These are phyloP conservation scores for Sugiyamaella valdiviana DNA, from an alignment of 805 yeast genomes.

Conservation along the genomic window DNA sequence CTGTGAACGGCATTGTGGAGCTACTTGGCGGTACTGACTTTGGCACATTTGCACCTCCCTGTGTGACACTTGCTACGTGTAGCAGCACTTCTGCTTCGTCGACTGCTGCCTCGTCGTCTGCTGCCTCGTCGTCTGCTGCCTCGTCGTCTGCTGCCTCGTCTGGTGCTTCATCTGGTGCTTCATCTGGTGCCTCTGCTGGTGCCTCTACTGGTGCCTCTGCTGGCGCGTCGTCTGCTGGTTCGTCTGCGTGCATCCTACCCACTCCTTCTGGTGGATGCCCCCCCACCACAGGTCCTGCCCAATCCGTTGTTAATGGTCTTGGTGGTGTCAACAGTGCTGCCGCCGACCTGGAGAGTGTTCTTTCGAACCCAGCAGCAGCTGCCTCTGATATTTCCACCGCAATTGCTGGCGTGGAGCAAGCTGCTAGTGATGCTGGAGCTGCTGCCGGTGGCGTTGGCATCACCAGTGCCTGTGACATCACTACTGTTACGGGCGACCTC, in stretches of 20 bases:
- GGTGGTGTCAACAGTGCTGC: neutral
- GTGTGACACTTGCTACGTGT: neutral
- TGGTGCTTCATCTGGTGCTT: neutral
- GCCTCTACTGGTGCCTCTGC: conserved; percentile 3
- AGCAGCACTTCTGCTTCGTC: neutral
- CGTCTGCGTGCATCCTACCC: too few relatives aligned
- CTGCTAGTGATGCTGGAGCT: too few relatives aligned
- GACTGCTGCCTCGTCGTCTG: neutral
- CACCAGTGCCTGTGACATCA: too few relatives aligned
- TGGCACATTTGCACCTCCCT: neutral
- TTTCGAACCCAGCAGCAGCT: too few relatives aligned
- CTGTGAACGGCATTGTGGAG: neutral
- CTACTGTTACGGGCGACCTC: too few relatives aligned
- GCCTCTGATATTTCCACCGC: too few relatives aligned
- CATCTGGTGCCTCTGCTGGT: neutral
- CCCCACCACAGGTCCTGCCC: neutral
- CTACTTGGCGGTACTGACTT: neutral
- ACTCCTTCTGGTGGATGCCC: neutral
- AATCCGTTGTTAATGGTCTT: neutral
- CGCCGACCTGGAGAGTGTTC: too few relatives aligned
- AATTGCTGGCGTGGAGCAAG: too few relatives aligned
- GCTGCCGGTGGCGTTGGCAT: too few relatives aligned
- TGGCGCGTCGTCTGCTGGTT: neutral
- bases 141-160: neutral
- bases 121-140: neutral